Conservation (phyloP, 2,329 filamentous ascomycete genomes). For the Drechslera avenae region DNA sequence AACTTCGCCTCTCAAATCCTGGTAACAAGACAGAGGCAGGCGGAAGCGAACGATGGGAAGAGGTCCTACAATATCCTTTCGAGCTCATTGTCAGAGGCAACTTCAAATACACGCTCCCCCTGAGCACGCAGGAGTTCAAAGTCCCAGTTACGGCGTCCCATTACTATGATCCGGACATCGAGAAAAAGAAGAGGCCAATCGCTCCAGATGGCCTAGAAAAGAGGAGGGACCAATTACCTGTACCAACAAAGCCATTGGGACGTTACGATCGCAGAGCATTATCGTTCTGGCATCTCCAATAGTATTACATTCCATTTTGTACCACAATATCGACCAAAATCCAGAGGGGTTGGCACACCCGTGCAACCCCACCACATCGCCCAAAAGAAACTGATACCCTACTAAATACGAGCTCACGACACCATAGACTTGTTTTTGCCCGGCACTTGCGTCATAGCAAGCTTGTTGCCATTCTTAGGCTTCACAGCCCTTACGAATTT, state of each 20-base stretch:
- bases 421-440: constrained; percentile 36
- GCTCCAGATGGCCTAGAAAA: constrained; percentile 11
- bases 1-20: constrained; percentile 79
- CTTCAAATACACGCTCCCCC: constrained; percentile 76
- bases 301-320: constrained; percentile 25
- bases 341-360: constrained; percentile 15
- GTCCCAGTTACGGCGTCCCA: constrained; percentile 54
- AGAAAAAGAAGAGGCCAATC: constrained; percentile 40
- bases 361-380: constrained; percentile 23
- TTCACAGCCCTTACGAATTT: constrained; percentile 36
- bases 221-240: constrained; percentile 17
- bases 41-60: constrained; percentile 86
- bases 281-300: constrained; percentile 18
- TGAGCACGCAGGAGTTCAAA: constrained; percentile 61
- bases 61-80: constrained; percentile 88
- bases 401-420: constrained; percentile 46
- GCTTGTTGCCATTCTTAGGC: constrained; percentile 15
- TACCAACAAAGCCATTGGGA: constrained; percentile 33
- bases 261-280: constrained; percentile 38
- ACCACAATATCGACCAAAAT: constrained; percentile 23
- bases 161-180: constrained; percentile 43
- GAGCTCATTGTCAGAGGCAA: constrained; percentile 91
- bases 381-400: constrained; percentile 45
- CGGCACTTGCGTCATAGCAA: constrained; percentile 13
- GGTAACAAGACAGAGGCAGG: constrained; percentile 85